Conservation (phyloP, 495 filamentous ascomycete genomes). For the Penicillium coffeae region DNA sequence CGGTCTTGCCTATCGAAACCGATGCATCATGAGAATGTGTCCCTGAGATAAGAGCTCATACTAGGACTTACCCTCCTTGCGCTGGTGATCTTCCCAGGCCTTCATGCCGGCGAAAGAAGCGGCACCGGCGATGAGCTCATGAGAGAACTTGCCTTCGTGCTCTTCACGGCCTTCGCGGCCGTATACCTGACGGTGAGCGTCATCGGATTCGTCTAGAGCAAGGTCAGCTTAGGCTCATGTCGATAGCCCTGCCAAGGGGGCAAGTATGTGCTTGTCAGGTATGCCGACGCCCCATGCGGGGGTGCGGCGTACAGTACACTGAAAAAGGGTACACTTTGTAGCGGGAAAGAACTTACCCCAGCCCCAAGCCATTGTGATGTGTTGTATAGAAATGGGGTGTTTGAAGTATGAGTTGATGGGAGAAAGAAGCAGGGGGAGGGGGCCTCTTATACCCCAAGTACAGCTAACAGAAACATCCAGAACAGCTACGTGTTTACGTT, state of each 20-base stretch:
- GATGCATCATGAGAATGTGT: not conserved
- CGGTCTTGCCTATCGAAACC: conserved; percentile 54
- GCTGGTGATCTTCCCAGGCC: conserved; percentile 72
- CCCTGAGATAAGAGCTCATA: not conserved
- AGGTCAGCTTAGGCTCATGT: conserved; percentile 8
- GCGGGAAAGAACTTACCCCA: conserved; percentile 26
- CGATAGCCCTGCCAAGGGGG: not conserved
- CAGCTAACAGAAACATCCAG: conserved; percentile 15
- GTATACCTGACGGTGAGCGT: conserved; percentile 62
- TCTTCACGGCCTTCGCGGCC: conserved; percentile 28
- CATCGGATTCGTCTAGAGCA: conserved; percentile 40
- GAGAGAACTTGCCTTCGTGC: conserved; percentile 62
- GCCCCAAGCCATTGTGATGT: conserved; percentile 35
- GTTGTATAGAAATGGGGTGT: conserved; percentile 5
- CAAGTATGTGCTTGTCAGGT: conserved; percentile 1
- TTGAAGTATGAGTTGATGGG: conserved; percentile 8
- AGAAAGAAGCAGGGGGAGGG: conserved; percentile 1
- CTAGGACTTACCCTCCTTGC: conserved; percentile 57
- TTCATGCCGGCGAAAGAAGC: conserved; percentile 80
- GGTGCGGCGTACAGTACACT: not conserved
- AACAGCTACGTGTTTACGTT: conserved; percentile 13
- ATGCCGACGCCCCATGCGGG: not conserved
- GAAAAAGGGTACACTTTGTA: no score
- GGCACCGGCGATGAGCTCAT: conserved; percentile 71
- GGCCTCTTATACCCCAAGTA: conserved; percentile 19